Evolutionary conservation across 257 asterid species (phyloP).

Genomic region (Verbena officinalis): DNA sequence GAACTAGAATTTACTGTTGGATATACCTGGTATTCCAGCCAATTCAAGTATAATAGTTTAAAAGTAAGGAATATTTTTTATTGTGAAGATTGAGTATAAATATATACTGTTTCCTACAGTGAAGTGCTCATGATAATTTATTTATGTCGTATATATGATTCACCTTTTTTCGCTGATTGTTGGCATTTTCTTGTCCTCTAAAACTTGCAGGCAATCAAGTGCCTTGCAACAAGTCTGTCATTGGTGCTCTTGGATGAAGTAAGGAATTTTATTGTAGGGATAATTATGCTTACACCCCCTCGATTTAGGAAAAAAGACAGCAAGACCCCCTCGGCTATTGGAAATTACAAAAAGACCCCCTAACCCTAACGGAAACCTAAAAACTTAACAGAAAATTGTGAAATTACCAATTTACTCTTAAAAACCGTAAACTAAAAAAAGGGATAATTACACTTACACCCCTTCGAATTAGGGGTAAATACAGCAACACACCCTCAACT

Average conservation of each 20-base stretch:
- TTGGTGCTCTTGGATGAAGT: constrained; percentile 94
- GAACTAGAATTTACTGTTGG: background rate
- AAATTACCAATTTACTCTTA: too few relatives aligned
- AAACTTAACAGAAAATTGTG: too few relatives aligned
- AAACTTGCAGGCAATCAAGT: constrained; percentile 79
- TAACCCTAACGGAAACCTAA: too few relatives aligned
- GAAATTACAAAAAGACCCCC: too few relatives aligned
- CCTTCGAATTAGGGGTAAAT: too few relatives aligned
- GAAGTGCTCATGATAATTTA: constrained; percentile 2
- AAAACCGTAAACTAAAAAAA: too few relatives aligned
- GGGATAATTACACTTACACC: too few relatives aligned
- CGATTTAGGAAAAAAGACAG: too few relatives aligned
- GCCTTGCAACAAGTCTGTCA: constrained; percentile 72
- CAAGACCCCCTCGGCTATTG: too few relatives aligned
- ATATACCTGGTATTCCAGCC: constrained; percentile 15
- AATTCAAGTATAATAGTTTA: background rate
- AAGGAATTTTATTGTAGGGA: too few relatives aligned
- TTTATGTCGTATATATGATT: background rate
- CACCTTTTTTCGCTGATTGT: constrained; percentile 19
- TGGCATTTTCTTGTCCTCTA: constrained; percentile 24
- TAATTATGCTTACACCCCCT: too few relatives aligned
- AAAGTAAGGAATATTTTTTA: constrained; percentile 9
- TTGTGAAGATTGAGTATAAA: constrained; percentile 1
- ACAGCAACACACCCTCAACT: too few relatives aligned
- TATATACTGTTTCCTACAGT: constrained; percentile 1